Conservation (phyloP, 305 asterid species). For the Plantago coronopus region DNA sequence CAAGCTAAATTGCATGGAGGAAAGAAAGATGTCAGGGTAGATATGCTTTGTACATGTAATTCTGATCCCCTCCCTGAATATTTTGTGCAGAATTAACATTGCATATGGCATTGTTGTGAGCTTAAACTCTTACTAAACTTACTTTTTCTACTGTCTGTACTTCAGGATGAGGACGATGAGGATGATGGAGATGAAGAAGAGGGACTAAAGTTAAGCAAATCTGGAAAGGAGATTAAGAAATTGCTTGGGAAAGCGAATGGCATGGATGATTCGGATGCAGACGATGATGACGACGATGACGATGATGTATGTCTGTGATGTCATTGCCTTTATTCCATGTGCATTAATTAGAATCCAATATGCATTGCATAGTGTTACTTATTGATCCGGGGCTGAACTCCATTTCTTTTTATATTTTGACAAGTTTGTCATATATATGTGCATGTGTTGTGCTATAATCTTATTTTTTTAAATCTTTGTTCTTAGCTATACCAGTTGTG, state of each 20-base stretch:
- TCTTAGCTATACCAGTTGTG: too few species aligned
- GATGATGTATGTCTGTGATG: slow-evolving; percentile 36
- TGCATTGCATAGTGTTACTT: too few species aligned
- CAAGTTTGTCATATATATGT: too few species aligned
- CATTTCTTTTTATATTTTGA: too few species aligned
- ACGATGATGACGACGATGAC: slow-evolving; percentile 85
- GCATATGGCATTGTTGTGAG: slow-evolving; percentile 17
- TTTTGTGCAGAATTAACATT: slow-evolving; percentile 1
- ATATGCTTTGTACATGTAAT: background rate
- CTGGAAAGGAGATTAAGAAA: slow-evolving; percentile 95
- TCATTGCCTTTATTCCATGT: too few species aligned
- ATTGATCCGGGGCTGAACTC: too few species aligned
- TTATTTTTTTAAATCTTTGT: too few species aligned
- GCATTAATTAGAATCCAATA: too few species aligned
- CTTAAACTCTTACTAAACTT: slow-evolving; percentile 12
- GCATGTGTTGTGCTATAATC: too few species aligned
- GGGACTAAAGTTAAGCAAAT: slow-evolving; percentile 83
- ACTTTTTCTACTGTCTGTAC: slow-evolving; percentile 10
- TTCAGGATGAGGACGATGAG: slow-evolving; percentile 94
- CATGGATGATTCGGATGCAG: slow-evolving; percentile 77
- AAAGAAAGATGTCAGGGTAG: background rate
- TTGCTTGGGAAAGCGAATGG: slow-evolving; percentile 87
- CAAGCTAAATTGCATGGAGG: too few species aligned
- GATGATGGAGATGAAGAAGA: slow-evolving; percentile 77
- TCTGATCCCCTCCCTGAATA: slow-evolving; percentile 1